Evolutionary conservation across 768 basidiomycete species (phyloP), one percentile per base, ranked within the genome.

Genomic region (Mycena capillaripes): DNA sequence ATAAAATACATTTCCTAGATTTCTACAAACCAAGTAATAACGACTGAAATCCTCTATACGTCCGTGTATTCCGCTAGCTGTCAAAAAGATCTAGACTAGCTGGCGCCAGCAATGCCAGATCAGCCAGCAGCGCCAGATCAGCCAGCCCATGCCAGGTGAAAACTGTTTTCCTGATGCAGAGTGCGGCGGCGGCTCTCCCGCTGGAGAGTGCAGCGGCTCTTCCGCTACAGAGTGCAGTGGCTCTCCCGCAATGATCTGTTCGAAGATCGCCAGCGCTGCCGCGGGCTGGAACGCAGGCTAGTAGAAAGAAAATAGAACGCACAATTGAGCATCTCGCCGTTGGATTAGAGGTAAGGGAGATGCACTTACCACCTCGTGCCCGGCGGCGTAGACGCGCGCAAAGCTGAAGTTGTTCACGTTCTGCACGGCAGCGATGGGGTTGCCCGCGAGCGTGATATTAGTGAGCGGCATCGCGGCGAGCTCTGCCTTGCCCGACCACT

Each of bases 381-480:
- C 91, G 12, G 91, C 82, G 65, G 78, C 83, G 76, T 82, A 91
- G 0, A 92, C 90, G 72, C 69, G 91, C 89, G 90, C 91, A 76
- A 92, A 93, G 0, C 88, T 83, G 75, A 92, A 91, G 70, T 90
- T 90, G 70, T 89, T 89, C 27, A 92, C 88, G 59, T 91, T 91
- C 76, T 89, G 86, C 14, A 91, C 84, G 0, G 90, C 87, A 0
- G 89, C 91, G 9, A 92, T 85, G 0, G 89, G 72, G 8, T 75
- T 81, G 2, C 87, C 89, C 30, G 83, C 58, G 29, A 92, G 85
- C 0, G 90, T 91, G 81, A 92, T 90, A 72, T 91, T 91, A 6
- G 72, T 84, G 60, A 88, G 82, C 0, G 82, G 81, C 0, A 81
- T 80, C 2, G 78, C 78, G 25, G 85, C 82, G 14, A 82, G 81